A percentile compares a stretch with the other conserved stretches of the same genome.
These are phyloP conservation scores for Rubia tinctorum DNA, from an alignment of 305 asterid species.

Conservation along the genomic window DNA sequence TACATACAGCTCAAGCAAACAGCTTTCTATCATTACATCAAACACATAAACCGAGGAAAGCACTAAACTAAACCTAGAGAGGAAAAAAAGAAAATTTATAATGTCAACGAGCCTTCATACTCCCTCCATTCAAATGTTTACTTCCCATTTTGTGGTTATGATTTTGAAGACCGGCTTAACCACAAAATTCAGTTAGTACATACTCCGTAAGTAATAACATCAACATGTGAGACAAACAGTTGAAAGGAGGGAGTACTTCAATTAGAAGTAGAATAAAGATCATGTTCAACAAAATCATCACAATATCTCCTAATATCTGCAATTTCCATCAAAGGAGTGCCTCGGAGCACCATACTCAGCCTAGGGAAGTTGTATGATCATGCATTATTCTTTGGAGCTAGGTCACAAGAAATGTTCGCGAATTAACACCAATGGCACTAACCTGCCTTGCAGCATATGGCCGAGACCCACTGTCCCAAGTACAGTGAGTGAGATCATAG, in stretches of 20 bases:
- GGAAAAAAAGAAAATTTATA: no score
- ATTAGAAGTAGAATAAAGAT: not conserved
- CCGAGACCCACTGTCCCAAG: conserved; percentile 92
- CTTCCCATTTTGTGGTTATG: no score
- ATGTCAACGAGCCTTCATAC: not conserved
- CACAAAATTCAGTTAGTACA: not conserved
- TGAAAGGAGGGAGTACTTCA: not conserved
- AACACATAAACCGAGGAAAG: not conserved
- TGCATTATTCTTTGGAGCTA: not conserved
- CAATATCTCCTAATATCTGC: not conserved
- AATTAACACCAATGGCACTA: conserved; percentile 30
- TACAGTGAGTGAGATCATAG: conserved; percentile 91
- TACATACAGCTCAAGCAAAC: not conserved
- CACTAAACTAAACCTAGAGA: not conserved
- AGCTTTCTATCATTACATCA: not conserved
- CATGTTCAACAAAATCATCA: not conserved
- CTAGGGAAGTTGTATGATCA: not conserved
- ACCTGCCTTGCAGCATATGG: conserved; percentile 96
- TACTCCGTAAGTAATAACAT: no score
- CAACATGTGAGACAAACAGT: not conserved
- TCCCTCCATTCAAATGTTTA: not conserved
- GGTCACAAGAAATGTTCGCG: not conserved
- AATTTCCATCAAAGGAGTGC: not conserved
- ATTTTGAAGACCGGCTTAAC: not conserved
- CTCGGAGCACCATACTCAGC: not conserved